Conservation (phyloP, 495 filamentous ascomycete genomes). For the Niebla homalea region DNA sequence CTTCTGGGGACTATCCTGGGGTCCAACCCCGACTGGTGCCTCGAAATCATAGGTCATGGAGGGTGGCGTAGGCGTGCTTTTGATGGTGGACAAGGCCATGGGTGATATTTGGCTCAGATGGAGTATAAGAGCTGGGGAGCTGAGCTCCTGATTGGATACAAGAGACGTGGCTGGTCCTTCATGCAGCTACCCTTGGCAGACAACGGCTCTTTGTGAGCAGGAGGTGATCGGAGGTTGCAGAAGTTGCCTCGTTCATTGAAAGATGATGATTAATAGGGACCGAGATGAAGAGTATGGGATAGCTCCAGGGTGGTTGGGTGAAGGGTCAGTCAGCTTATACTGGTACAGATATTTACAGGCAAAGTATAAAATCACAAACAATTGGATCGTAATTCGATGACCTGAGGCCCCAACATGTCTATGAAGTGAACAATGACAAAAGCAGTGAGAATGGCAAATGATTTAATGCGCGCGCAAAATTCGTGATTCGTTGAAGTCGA, state of each 20-base stretch:
- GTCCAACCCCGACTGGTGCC: constrained; percentile 6
- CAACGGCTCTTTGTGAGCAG: not conserved
- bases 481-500: too few relatives aligned
- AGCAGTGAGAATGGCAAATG: not conserved
- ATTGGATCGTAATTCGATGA: not conserved
- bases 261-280: too few relatives aligned
- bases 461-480: too few relatives aligned
- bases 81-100: constrained; percentile 12
- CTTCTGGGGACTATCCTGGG: constrained; percentile 5
- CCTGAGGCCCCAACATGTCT: not conserved
- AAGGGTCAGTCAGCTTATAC: not conserved
- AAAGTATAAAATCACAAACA: not conserved
- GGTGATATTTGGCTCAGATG: not conserved
- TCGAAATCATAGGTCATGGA: constrained; percentile 5
- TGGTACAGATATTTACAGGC: constrained; percentile 2
- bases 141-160: not conserved
- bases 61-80: constrained; percentile 10
- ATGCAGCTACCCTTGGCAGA: not conserved
- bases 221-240: too few relatives aligned
- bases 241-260: too few relatives aligned
- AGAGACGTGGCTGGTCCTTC: not conserved
- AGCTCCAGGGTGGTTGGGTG: too few relatives aligned
- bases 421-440: not conserved
- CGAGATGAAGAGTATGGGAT: too few relatives aligned
- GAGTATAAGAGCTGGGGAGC: not conserved